Percentiles rank a stretch among this genome's conserved stretches.
phyloP scores from a whole-genome alignment of 495 filamentous ascomycete species.

The Annulohypoxylon maeteangense region DNA sequence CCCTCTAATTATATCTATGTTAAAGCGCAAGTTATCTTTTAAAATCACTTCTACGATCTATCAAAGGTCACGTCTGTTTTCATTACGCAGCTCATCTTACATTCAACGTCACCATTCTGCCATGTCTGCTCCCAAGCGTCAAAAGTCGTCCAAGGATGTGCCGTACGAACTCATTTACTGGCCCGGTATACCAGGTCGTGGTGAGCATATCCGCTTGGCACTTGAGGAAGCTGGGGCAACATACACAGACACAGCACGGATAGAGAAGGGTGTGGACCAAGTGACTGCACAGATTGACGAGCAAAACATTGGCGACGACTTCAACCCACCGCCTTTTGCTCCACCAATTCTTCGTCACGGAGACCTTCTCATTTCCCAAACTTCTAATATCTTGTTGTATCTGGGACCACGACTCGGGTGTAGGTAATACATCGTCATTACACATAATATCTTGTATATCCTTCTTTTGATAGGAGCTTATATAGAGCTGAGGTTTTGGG shows the following conservation, averaged over 20 bases:
- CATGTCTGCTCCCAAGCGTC: slow-evolving; percentile 51
- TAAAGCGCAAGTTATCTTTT: slow-evolving; percentile 16
- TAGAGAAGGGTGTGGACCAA: slow-evolving; percentile 49
- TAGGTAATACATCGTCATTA: background rate
- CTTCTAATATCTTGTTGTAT: slow-evolving; percentile 72
- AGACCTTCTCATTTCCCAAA: slow-evolving; percentile 69
- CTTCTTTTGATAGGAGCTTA: background rate
- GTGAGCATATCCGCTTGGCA: slow-evolving; percentile 70
- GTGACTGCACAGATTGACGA: slow-evolving; percentile 51
- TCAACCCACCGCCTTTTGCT: slow-evolving; percentile 69
- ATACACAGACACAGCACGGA: slow-evolving; percentile 68
- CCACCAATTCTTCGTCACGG: slow-evolving; percentile 70
- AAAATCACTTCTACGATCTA: background rate
- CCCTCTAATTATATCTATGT: background rate
- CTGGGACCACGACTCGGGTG: slow-evolving; percentile 63
- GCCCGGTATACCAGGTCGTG: slow-evolving; percentile 71
- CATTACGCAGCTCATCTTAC: background rate
- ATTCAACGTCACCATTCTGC: slow-evolving; percentile 18
- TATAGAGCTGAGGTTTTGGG: background rate
- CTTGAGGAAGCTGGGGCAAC: slow-evolving; percentile 69
- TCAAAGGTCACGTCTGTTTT: background rate
- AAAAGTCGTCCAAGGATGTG: slow-evolving; percentile 54
- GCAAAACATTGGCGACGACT: slow-evolving; percentile 50
- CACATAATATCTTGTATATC: background rate
- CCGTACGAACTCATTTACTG: slow-evolving; percentile 72